Percentiles rank a stretch among this genome's conserved stretches.
Conservation (phyloP, 768 basidiomycete species). For the Suillus sp. region DNA sequence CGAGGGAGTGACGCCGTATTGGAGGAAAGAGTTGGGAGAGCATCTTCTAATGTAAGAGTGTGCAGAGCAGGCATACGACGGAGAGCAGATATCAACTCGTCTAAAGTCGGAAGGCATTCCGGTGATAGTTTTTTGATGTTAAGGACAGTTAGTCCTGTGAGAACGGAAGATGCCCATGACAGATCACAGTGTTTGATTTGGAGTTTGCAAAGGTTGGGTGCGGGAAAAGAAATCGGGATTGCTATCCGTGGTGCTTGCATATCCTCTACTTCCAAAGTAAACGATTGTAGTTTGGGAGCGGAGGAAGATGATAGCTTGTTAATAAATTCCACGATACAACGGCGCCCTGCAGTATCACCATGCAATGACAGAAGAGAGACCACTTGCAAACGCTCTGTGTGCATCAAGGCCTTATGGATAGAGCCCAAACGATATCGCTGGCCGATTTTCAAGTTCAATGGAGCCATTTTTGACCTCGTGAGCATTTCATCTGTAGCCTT, state of each 20-base stretch:
- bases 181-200: constrained; percentile 39
- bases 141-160: constrained; percentile 40
- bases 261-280: constrained; percentile 28
- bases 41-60: constrained; percentile 37
- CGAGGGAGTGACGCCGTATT: neutral
- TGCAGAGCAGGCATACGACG: constrained; percentile 36
- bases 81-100: constrained; percentile 37
- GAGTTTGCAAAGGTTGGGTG: constrained; percentile 38
- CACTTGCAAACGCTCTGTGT: constrained; percentile 37
- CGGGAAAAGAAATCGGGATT: constrained; percentile 16
- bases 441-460: constrained; percentile 26
- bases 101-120: constrained; percentile 31
- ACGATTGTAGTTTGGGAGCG: constrained; percentile 37
- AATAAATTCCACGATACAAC: constrained; percentile 30
- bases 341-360: constrained; percentile 25
- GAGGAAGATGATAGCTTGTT: constrained; percentile 20
- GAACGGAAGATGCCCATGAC: constrained; percentile 38
- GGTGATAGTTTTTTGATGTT: constrained; percentile 34
- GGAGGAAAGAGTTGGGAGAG: constrained; percentile 28
- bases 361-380: constrained; percentile 30
- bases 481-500: constrained; percentile 47
- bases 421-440: constrained; percentile 32
- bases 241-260: neutral
- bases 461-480: constrained; percentile 45
- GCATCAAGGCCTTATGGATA: constrained; percentile 35